A percentile compares a stretch with the other conserved stretches of the same genome.
Conservation (phyloP, 495 filamentous ascomycete species). For the Podospora pseudoanserina region DNA sequence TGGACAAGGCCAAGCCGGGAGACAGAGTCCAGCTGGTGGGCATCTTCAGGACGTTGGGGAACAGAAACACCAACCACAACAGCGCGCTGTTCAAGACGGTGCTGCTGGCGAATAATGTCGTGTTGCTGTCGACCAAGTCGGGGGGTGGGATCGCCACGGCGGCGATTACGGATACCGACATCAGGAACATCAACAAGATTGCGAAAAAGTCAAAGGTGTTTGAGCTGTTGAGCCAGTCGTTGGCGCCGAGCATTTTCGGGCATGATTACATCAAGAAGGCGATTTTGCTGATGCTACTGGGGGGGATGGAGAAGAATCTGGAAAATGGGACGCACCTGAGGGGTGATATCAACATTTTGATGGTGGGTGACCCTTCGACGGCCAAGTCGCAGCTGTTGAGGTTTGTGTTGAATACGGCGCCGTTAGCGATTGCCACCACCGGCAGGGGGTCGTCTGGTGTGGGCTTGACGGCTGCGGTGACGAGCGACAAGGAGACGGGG, state of each 20-base stretch:
- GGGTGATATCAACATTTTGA: constrained; percentile 98
- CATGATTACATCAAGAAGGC: constrained; percentile 99
- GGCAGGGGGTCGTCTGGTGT: constrained; percentile 97
- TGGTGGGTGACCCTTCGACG: constrained; percentile 98
- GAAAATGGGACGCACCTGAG: constrained; percentile 97
- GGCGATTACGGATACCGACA: constrained; percentile 93
- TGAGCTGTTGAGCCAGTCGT: constrained; percentile 86
- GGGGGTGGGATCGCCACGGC: constrained; percentile 91
- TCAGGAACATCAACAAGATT: constrained; percentile 97
- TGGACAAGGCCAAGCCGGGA: constrained; percentile 91
- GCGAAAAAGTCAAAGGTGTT: constrained; percentile 94
- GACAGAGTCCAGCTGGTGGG: constrained; percentile 95
- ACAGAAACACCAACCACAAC: constrained; percentile 81
- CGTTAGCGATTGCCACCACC: constrained; percentile 94
- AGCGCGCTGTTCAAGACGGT: constrained; percentile 91
- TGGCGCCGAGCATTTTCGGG: constrained; percentile 97
- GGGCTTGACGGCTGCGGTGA: constrained; percentile 96
- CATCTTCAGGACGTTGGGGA: constrained; percentile 88
- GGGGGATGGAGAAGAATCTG: constrained; percentile 97
- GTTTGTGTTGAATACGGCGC: constrained; percentile 96
- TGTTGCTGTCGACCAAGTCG: constrained; percentile 91
- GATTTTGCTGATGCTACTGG: constrained; percentile 93
- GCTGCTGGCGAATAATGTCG: constrained; percentile 90
- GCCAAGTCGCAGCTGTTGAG: constrained; percentile 97
- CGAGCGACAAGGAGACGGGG: constrained; percentile 94